These are phyloP conservation scores for Phaeotremella fagi DNA, from an alignment of 768 basidiomycete species.

Conservation along the genomic window DNA sequence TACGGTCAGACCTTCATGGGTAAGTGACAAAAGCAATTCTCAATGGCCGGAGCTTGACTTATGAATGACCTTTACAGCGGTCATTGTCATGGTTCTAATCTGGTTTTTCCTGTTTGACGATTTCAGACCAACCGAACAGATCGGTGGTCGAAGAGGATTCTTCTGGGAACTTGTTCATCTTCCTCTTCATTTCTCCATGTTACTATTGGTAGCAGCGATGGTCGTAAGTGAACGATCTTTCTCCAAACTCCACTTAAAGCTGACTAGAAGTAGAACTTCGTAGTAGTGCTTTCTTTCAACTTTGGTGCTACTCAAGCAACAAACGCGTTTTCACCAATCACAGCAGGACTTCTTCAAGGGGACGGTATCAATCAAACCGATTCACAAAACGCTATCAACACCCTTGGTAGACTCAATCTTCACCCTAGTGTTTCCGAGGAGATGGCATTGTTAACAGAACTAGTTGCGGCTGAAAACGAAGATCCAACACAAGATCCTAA, in stretches of 20 bases:
- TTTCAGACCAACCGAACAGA: constrained; percentile 13
- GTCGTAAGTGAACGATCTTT: constrained; percentile 24
- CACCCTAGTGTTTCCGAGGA: background rate
- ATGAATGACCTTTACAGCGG: too few relatives aligned
- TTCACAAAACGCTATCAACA: background rate
- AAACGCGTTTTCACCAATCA: constrained; percentile 7
- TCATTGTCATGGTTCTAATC: constrained; percentile 26
- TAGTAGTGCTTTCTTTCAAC: constrained; percentile 21
- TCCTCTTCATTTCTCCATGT: constrained; percentile 29
- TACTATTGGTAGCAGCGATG: constrained; percentile 31
- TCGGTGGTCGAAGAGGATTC: constrained; percentile 4
- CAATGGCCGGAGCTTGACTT: background rate
- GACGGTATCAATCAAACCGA: background rate
- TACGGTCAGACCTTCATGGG: constrained; percentile 28
- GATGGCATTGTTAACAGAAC: constrained; percentile 7
- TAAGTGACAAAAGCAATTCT: too few relatives aligned
- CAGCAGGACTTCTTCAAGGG: constrained; percentile 10
- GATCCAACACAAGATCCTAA: constrained; percentile 7
- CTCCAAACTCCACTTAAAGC: background rate
- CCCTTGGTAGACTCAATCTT: constrained; percentile 1
- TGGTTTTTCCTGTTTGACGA: constrained; percentile 30
- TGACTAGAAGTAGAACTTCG: constrained; percentile 16
- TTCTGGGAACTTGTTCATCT: constrained; percentile 34
- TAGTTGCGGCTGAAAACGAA: background rate
- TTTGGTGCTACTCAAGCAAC: constrained; percentile 15